Conservation (phyloP, 805 yeast species). For the Brettanomyces bruxellensis region DNA sequence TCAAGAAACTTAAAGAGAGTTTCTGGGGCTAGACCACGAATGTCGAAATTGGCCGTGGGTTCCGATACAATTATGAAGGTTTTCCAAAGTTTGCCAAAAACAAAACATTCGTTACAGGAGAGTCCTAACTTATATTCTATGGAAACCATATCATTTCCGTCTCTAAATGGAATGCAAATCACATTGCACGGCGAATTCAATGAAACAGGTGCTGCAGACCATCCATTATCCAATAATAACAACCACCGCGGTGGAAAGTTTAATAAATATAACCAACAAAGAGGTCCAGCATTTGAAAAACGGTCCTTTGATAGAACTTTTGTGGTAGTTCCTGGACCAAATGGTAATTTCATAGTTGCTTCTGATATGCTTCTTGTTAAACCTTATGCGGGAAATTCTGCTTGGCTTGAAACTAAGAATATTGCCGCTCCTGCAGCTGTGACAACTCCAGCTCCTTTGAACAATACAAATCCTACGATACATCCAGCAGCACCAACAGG, state of each 20-base stretch:
- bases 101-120: constrained; percentile 61
- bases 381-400: constrained; percentile 41
- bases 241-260: constrained; percentile 11
- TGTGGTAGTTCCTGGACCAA: constrained; percentile 60
- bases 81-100: constrained; percentile 65
- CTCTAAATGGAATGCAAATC: constrained; percentile 68
- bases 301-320: constrained; percentile 85
- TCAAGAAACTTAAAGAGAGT: constrained; percentile 73
- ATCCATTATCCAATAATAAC: constrained; percentile 5
- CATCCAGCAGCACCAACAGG: neutral
- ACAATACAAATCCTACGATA: neutral
- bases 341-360: constrained; percentile 71
- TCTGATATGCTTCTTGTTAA: constrained; percentile 74
- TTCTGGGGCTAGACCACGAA: constrained; percentile 43
- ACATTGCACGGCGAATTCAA: constrained; percentile 78
- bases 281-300: constrained; percentile 23
- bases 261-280: constrained; percentile 14
- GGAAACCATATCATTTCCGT: constrained; percentile 67
- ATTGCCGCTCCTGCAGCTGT: constrained; percentile 4
- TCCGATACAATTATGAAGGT: constrained; percentile 50
- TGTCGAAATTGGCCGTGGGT: constrained; percentile 57
- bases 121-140: constrained; percentile 62
- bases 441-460: constrained; percentile 5
- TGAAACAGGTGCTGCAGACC: constrained; percentile 39
- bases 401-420: constrained; percentile 36